Percentiles rank a stretch among this genome's conserved stretches.
Evolutionary conservation across 805 yeast genomes (phyloP).

Genomic region (Ogataea methylovora): DNA sequence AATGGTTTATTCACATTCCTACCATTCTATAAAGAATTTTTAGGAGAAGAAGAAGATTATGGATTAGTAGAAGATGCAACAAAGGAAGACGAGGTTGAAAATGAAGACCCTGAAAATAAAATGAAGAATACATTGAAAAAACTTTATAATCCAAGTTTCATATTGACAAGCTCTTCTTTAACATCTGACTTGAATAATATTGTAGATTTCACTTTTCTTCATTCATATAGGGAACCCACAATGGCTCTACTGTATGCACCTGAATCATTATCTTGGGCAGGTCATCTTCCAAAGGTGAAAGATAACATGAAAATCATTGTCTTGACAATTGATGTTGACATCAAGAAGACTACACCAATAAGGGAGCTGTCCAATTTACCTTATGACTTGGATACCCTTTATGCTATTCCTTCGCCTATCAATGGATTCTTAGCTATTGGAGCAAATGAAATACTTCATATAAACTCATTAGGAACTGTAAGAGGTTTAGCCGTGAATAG

Average conservation of each 20-base stretch:
- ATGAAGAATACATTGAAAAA: conserved; percentile 4
- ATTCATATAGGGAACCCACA: conserved; percentile 79
- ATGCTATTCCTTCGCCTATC: conserved; percentile 58
- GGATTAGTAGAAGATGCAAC: conserved; percentile 6
- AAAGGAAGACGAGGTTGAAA: conserved; percentile 4
- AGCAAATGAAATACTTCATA: conserved; percentile 66
- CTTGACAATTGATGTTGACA: conserved; percentile 56
- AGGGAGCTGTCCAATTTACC: conserved; percentile 61
- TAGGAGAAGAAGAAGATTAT: conserved; percentile 30
- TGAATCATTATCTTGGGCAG: conserved; percentile 61
- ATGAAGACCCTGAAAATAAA: not conserved
- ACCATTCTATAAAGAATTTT: conserved; percentile 46
- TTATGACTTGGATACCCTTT: conserved; percentile 57
- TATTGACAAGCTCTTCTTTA: conserved; percentile 49
- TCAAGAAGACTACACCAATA: conserved; percentile 57
- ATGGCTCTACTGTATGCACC: conserved; percentile 27
- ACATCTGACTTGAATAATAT: conserved; percentile 53
- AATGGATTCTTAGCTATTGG: conserved; percentile 70
- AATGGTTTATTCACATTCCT: conserved; percentile 66
- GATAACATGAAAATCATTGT: conserved; percentile 60
- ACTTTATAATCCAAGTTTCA: conserved; percentile 46
- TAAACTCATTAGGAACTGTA: conserved; percentile 69
- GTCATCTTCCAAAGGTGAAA: conserved; percentile 49
- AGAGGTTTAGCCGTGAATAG: conserved; percentile 58
- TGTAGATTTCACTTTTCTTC: conserved; percentile 62